phyloP scores from a whole-genome alignment of 2,329 filamentous ascomycete genomes.

The Sordariomycetes sp. region DNA sequence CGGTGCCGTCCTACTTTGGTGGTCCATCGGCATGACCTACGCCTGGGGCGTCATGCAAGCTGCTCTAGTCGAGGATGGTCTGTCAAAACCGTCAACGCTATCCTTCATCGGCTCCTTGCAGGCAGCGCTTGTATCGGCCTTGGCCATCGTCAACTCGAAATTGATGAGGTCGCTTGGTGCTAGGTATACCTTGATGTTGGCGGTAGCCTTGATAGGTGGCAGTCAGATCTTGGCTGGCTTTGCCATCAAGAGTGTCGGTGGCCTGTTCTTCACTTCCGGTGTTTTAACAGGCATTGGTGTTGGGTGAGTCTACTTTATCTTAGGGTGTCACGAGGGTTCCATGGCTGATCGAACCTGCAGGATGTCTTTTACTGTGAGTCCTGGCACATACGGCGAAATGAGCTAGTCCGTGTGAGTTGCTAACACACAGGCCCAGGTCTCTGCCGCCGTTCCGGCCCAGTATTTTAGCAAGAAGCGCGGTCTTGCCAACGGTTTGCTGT shows the following conservation, averaged over 20 bases:
- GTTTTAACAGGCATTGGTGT: conserved; percentile 21
- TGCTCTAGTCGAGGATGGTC: conserved; percentile 37
- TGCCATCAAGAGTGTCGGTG: conserved; percentile 20
- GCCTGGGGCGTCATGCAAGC: conserved; percentile 53
- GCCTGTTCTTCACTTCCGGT: conserved; percentile 23
- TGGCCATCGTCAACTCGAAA: conserved; percentile 43
- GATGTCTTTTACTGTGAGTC: conserved; percentile 26
- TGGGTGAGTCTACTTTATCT: conserved; percentile 11
- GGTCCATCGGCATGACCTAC: conserved; percentile 46
- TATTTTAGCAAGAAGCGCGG: conserved; percentile 46
- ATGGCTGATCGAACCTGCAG: conserved; percentile 8
- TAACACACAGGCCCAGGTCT: too few relatives aligned
- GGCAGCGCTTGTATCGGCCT: conserved; percentile 37
- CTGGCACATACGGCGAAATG: conserved; percentile 11
- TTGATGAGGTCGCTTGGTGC: conserved; percentile 40
- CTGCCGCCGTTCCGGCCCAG: conserved; percentile 39
- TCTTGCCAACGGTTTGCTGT: conserved; percentile 45
- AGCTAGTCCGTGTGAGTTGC: not conserved
- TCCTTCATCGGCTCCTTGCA: conserved; percentile 49
- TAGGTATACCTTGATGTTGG: conserved; percentile 33
- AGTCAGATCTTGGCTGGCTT: conserved; percentile 36
- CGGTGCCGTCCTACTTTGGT: conserved; percentile 43
- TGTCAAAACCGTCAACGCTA: conserved; percentile 40
- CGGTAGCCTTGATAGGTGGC: conserved; percentile 38
- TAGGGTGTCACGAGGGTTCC: too few relatives aligned